Percentiles rank a stretch among this genome's conserved stretches.
phyloP scores from a whole-genome alignment of 768 basidiomycete genomes.

The Podaxis sp. region DNA sequence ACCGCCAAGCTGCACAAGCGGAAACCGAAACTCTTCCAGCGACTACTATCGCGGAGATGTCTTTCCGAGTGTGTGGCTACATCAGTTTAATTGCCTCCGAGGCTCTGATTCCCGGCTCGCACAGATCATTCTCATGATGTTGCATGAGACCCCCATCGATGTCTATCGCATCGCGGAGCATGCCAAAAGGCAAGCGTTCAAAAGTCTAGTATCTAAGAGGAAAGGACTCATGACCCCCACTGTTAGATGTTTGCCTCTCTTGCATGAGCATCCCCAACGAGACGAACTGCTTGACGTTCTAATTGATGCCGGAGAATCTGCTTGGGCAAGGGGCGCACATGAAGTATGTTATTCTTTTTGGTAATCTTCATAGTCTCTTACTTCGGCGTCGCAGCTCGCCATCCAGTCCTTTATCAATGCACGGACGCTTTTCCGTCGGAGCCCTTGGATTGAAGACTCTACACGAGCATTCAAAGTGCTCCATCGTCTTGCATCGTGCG shows the following conservation, averaged over 20 bases:
- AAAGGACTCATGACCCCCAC: neutral
- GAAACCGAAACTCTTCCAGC: constrained; percentile 53
- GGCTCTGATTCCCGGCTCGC: neutral
- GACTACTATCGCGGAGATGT: constrained; percentile 62
- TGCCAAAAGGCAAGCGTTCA: constrained; percentile 49
- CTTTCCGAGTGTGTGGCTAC: constrained; percentile 50
- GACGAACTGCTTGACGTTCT: constrained; percentile 61
- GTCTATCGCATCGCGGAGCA: constrained; percentile 72
- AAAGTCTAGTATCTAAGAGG: neutral
- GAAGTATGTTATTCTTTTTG: constrained; percentile 44
- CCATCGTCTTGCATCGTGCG: constrained; percentile 63
- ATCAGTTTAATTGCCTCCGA: neutral
- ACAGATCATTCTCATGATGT: constrained; percentile 71
- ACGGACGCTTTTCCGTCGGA: constrained; percentile 47
- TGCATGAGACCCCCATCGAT: constrained; percentile 60
- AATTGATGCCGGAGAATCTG: constrained; percentile 69
- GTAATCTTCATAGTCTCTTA: neutral
- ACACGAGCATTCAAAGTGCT: constrained; percentile 51
- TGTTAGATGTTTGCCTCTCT: constrained; percentile 57
- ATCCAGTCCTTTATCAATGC: constrained; percentile 64
- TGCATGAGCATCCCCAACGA: constrained; percentile 60
- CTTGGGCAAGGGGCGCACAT: constrained; percentile 72
- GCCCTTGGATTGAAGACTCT: constrained; percentile 54
- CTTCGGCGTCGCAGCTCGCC: constrained; percentile 45
- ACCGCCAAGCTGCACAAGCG: constrained; percentile 68